Evolutionary conservation across 106 monocot species (phyloP).

Genomic region (Dendrobium catenatum): DNA sequence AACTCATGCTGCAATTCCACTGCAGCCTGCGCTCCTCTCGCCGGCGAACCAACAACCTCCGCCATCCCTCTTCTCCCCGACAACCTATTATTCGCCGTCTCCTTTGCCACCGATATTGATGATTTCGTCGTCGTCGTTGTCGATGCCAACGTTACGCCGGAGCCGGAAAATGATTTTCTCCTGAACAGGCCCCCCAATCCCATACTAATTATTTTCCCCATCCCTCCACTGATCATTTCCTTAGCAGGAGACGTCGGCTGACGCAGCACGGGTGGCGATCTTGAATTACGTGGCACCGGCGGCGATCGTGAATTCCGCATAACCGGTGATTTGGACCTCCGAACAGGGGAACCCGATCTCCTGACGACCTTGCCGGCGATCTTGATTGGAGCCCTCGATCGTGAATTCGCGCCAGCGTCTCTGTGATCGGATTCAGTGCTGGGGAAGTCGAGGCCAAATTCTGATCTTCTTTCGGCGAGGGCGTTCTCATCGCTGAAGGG

Average conservation of each 20-base stretch:
- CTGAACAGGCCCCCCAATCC: conserved; percentile 29
- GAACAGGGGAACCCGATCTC: background rate
- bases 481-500: no score
- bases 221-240: background rate
- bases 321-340: background rate
- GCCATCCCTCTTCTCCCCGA: background rate
- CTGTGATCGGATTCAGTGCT: conserved; percentile 27
- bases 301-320: background rate
- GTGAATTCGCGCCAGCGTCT: background rate
- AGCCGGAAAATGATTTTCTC: conserved; percentile 12
- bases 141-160: background rate
- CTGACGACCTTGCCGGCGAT: conserved; percentile 7
- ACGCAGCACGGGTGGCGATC: background rate
- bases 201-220: conserved; percentile 27
- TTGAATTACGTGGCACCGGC: background rate
- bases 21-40: background rate
- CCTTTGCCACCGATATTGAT: background rate
- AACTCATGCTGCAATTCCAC: conserved; percentile 18
- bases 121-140: background rate
- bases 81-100: background rate
- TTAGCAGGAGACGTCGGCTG: background rate
- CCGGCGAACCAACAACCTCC: background rate
- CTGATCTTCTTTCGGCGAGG: conserved; percentile 3
- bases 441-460: conserved; percentile 18
- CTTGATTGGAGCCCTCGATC: conserved; percentile 2